Evolutionary conservation across 164 flowering plant species (phyloP), one percentile per base, ranked within the genome.

Genomic region (Annona squamosa): DNA sequence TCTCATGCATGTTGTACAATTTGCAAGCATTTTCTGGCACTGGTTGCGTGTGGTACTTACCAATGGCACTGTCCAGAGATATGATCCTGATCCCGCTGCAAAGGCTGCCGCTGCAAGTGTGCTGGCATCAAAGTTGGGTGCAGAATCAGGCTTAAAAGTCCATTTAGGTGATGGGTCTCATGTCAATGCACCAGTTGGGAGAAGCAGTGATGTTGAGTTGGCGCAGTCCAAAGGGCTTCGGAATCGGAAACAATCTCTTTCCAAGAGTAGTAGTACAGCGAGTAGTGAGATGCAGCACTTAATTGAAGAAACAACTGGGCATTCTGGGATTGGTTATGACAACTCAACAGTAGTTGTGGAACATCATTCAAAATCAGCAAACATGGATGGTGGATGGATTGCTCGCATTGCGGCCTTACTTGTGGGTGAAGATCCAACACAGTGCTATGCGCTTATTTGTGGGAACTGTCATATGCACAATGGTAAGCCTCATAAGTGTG

Each of bases 401-500:
- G 90, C 98, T 77, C 88, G 91, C 67, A 43, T 94, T 80, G 98
- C 97, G 13, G 98, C 98, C 62, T 77, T 92, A 74, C 97, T 92
- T 77, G 97, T 94, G 62, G 97, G 97, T 5, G 97, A 94, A 82
- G 98, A 94, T 80, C 97, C 98, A 19, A 82, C 97, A 17, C 97
- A 92, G 74, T 92, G 94, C 57, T 94, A 86, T 77, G 97, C 98
- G 4, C 89, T 94, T 37, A 92, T 94, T 72, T 94, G 98, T 82
- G 96, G 97, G 69, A 92, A 85, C 80, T 94, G 98, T 79, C 91
- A 87, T 76, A 91, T 90, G 97, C 98, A 94, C 84, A 94, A 94
- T 77, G 98, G 98, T 92, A 10, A 26, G 59, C 46, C n/a, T 66
- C 44, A 10, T 17, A 3, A 42, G 13, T 37, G 17, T 66, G 46